Conservation (phyloP, 177 flowering plant species). For the Vitis hybrid region DNA sequence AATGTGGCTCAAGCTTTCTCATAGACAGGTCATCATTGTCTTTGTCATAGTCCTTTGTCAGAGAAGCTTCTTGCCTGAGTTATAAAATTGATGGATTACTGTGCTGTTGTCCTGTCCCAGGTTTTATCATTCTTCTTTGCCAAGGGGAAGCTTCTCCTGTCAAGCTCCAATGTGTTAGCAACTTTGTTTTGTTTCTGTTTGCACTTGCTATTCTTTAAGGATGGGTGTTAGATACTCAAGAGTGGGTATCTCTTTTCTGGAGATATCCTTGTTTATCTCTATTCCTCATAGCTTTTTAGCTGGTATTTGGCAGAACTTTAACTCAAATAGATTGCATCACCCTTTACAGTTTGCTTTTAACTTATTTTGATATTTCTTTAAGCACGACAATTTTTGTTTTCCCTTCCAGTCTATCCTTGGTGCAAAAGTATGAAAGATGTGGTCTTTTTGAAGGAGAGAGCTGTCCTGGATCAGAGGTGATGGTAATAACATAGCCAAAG, state of each 20-base stretch:
- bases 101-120: not conserved
- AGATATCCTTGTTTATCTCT: not conserved
- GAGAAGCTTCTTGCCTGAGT: not conserved
- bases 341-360: not conserved
- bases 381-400: not conserved
- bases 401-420: conserved; percentile 19
- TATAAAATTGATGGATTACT: not conserved
- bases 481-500: too few species aligned
- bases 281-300: not conserved
- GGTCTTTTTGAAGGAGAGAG: not conserved
- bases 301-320: not conserved
- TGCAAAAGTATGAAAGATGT: conserved; percentile 15
- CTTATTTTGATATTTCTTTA: not conserved
- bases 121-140: not conserved
- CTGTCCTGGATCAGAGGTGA: not conserved
- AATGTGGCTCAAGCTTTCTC: not conserved
- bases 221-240: not conserved
- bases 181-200: not conserved
- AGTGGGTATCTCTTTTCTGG: not conserved
- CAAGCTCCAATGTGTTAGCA: not conserved
- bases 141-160: not conserved
- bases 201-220: not conserved
- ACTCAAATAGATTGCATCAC: not conserved
- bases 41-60: not conserved
- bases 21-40: not conserved